These are phyloP conservation scores for Tulasnella sp. DNA, from an alignment of 768 basidiomycete genomes.

Conservation along the genomic window DNA sequence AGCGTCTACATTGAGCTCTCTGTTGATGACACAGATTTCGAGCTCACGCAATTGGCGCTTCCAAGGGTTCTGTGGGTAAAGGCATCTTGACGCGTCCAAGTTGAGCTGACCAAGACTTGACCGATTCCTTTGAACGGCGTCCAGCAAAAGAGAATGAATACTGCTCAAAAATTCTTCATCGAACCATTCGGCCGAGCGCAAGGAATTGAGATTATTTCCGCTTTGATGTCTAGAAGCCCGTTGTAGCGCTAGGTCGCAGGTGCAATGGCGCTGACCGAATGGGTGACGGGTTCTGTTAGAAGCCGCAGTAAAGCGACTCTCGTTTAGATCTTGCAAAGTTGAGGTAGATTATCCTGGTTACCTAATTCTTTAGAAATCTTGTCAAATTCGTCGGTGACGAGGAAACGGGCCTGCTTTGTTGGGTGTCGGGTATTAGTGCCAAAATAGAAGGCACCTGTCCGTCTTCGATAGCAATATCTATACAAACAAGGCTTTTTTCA, in stretches of 20 bases:
- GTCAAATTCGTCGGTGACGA: no score
- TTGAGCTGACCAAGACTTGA: neutral
- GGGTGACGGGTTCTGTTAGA: neutral
- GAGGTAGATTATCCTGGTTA: no score
- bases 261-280: neutral
- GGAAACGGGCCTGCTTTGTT: no score
- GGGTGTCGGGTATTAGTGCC: no score
- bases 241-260: neutral
- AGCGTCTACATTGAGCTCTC: neutral
- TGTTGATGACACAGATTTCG: neutral
- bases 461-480: no score
- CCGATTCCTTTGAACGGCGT: neutral
- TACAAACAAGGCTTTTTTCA: no score
- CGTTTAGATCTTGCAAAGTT: no score
- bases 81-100: neutral
- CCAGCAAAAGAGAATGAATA: neutral
- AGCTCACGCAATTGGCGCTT: neutral
- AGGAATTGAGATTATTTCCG: neutral
- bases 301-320: neutral
- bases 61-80: neutral
- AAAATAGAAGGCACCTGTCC: no score
- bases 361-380: no score
- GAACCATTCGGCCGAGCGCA: neutral
- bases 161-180: neutral
- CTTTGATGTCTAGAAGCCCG: neutral